Conservation (phyloP, 352 stramenopile genomes). For the Peronospora farinosa region DNA sequence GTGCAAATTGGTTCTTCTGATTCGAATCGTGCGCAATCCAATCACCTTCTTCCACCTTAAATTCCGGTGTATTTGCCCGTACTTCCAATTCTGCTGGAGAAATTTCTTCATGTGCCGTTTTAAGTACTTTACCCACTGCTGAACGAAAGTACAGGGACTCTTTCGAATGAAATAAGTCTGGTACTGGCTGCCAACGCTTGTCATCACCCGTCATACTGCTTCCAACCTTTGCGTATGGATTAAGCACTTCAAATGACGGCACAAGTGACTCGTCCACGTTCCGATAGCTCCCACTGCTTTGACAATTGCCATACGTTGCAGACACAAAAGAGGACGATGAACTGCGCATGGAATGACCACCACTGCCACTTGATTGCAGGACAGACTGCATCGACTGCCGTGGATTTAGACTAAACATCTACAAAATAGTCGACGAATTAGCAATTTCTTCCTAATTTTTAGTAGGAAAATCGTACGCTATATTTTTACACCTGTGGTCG, state of each 20-base stretch:
- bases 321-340: conserved; percentile 33
- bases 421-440: conserved; percentile 1
- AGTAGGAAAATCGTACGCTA: too few species aligned
- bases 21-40: conserved; percentile 82
- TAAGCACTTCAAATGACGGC: conserved; percentile 67
- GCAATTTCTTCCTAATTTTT: neutral
- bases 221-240: conserved; percentile 61
- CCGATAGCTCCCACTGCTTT: conserved; percentile 23
- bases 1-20: conserved; percentile 64
- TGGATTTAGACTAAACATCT: conserved; percentile 37
- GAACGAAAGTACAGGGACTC: conserved; percentile 77
- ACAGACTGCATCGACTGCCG: conserved; percentile 39
- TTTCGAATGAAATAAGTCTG: conserved; percentile 70
- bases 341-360: conserved; percentile 17
- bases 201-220: conserved; percentile 37
- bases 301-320: conserved; percentile 33
- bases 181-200: conserved; percentile 76
- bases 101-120: conserved; percentile 74
- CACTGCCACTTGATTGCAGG: conserved; percentile 22
- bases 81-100: conserved; percentile 79
- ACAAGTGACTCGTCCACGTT: conserved; percentile 47
- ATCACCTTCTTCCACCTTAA: conserved; percentile 79
- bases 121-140: conserved; percentile 63
- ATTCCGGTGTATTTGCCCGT: conserved; percentile 84
- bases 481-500: neutral